Conservation (phyloP, 2,329 filamentous ascomycete species). For the Didymella pinodella region DNA sequence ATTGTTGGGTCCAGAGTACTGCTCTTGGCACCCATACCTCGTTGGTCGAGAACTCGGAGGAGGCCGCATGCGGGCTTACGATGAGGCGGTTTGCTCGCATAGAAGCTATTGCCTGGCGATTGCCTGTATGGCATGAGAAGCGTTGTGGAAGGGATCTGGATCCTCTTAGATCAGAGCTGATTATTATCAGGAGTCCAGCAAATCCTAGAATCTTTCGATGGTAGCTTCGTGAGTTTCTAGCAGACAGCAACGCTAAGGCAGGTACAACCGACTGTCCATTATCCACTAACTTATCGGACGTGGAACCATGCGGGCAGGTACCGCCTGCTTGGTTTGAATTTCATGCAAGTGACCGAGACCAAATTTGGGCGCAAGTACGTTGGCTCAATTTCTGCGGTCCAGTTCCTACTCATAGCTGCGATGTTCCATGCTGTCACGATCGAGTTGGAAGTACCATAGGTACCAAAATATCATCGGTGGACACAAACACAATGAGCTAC, state of each 20-base stretch:
- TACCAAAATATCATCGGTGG: no score
- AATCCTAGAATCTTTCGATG: neutral
- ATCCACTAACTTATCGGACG: neutral
- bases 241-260: neutral
- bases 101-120: neutral
- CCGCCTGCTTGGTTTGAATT: neutral
- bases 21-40: conserved; percentile 7
- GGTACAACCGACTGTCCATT: neutral
- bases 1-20: conserved; percentile 3
- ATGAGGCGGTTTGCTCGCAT: neutral
- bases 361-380: no score
- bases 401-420: no score
- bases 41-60: neutral
- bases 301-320: neutral
- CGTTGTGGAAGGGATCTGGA: neutral
- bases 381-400: no score
- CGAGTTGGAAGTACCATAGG: no score
- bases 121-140: neutral
- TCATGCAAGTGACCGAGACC: neutral
- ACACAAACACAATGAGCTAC: no score
- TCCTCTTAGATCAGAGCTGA: neutral
- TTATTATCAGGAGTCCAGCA: neutral
- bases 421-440: no score
- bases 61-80: neutral
- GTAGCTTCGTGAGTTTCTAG: neutral